These are phyloP conservation scores for Stylosanthes scabra DNA, from an alignment of 331 rosid genomes.

Conservation along the genomic window DNA sequence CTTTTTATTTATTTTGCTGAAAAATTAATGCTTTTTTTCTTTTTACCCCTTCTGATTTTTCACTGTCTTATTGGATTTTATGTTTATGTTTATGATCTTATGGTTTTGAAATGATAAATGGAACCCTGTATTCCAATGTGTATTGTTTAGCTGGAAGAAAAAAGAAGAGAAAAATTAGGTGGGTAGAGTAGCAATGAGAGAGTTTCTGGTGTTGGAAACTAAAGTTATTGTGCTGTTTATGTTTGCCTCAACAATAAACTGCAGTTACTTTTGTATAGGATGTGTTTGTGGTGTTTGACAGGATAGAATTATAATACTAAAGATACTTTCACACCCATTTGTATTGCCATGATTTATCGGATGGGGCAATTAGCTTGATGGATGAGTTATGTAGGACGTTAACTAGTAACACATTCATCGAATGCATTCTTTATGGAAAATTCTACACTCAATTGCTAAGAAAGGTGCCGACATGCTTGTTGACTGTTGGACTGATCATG, in stretches of 20 bases:
- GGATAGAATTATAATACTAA: conserved; percentile 1
- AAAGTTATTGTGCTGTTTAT: background rate
- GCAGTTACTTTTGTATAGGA: conserved; percentile 13
- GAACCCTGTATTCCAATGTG: background rate
- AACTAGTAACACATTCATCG: conserved; percentile 6
- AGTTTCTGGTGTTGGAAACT: conserved; percentile 1
- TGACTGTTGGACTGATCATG: background rate
- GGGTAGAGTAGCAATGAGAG: conserved; percentile 10
- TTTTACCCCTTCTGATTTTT: background rate
- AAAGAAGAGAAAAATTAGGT: background rate
- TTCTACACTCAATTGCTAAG: background rate
- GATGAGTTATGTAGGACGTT: background rate
- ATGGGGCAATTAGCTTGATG: background rate
- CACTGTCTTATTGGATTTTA: conserved; percentile 2
- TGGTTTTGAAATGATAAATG: background rate
- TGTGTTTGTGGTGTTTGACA: conserved; percentile 14
- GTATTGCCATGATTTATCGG: conserved; percentile 2
- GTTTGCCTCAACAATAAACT: background rate
- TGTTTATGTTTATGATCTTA: background rate
- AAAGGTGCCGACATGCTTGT: conserved; percentile 14
- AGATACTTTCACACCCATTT: background rate
- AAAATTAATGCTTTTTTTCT: background rate
- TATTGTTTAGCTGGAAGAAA: background rate
- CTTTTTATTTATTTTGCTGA: background rate
- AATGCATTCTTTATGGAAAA: background rate